Evolutionary conservation across 192 early-diverging fungal genomes (phyloP).

Genomic region (Bifiguratus adelaidae): DNA sequence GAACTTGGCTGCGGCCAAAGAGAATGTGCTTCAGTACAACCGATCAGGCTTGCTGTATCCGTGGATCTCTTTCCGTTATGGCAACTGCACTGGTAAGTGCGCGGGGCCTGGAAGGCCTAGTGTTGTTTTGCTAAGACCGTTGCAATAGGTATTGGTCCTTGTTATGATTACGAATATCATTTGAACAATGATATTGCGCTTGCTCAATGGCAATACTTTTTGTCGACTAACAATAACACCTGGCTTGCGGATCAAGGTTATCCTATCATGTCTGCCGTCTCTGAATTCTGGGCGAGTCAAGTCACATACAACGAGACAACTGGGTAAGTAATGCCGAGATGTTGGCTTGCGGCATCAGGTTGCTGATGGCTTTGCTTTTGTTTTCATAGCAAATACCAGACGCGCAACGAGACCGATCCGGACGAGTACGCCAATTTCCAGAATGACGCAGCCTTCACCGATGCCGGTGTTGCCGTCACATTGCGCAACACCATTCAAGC

Average conservation of each 20-base stretch:
- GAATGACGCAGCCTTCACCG: constrained; percentile 18
- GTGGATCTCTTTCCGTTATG: constrained; percentile 18
- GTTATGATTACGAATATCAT: constrained; percentile 25
- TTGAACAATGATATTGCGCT: constrained; percentile 25
- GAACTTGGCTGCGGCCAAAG: constrained; percentile 13
- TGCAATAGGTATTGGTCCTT: constrained; percentile 18
- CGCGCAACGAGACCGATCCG: constrained; percentile 13
- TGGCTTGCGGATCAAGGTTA: constrained; percentile 20
- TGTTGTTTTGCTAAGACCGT: not conserved
- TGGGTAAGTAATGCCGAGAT: constrained; percentile 5
- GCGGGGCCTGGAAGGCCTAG: not conserved
- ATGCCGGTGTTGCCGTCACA: constrained; percentile 14
- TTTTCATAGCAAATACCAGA: not conserved
- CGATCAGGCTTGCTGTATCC: constrained; percentile 16
- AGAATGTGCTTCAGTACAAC: constrained; percentile 16
- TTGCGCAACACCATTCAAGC: constrained; percentile 17
- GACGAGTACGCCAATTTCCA: constrained; percentile 20
- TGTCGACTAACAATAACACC: constrained; percentile 12
- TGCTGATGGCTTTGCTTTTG: not conserved
- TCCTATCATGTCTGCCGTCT: constrained; percentile 20
- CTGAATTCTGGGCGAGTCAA: constrained; percentile 22
- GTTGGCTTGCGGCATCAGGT: not conserved
- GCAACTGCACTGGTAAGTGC: constrained; percentile 16
- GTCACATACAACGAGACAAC: constrained; percentile 12
- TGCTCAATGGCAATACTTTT: constrained; percentile 21